Evolutionary conservation across 768 basidiomycete genomes (phyloP).

Genomic region (Lepiota brunneoincarnata): DNA sequence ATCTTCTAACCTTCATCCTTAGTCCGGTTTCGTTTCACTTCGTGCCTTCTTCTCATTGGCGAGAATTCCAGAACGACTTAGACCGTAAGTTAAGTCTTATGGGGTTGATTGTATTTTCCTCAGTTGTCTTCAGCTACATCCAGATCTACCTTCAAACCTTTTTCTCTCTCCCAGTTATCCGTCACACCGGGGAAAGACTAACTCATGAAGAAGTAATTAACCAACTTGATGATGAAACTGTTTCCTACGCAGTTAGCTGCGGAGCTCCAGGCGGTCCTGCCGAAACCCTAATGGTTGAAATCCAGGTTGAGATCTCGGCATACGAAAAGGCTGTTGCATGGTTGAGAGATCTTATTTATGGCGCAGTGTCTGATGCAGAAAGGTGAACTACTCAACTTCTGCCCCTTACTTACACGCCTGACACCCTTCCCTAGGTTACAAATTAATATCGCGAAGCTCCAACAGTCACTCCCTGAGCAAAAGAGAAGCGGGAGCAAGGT

Average conservation of each 20-base stretch:
- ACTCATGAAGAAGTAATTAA: conserved; percentile 90
- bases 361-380: conserved; percentile 74
- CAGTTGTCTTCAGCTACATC: conserved; percentile 52
- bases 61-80: conserved; percentile 68
- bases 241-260: conserved; percentile 74
- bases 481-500: conserved; percentile 89
- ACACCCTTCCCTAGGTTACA: conserved; percentile 53
- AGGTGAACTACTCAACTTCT: conserved; percentile 39
- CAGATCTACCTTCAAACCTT: conserved; percentile 79
- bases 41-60: conserved; percentile 77
- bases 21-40: conserved; percentile 93
- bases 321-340: conserved; percentile 85
- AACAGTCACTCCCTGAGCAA: conserved; percentile 85
- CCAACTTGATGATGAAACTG: conserved; percentile 86
- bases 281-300: conserved; percentile 69
- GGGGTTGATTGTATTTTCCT: background rate
- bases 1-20: conserved; percentile 8
- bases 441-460: conserved; percentile 82
- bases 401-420: background rate
- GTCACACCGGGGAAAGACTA: conserved; percentile 65
- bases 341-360: conserved; percentile 79
- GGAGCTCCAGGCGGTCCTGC: conserved; percentile 66
- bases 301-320: conserved; percentile 80
- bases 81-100: conserved; percentile 52
- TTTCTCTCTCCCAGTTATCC: conserved; percentile 82